Base-by-base conservation (phyloP, 2,329 filamentous ascomycete species). In the Microcyclosporella mali region DNA sequence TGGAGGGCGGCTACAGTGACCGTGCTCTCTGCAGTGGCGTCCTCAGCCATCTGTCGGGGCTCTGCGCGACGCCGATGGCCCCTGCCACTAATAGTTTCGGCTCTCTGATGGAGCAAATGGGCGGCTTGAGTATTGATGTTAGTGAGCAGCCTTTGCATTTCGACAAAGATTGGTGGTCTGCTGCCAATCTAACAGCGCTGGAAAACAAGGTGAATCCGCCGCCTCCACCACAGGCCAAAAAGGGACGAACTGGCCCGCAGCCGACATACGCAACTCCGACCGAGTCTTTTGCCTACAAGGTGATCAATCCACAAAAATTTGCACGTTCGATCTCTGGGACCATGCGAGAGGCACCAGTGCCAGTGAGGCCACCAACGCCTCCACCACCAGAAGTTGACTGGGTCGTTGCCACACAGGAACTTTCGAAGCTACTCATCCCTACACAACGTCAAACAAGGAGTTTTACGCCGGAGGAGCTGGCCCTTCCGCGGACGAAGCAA, bases 1-100 rank as follows among this genome's bases (percentile, higher is more conserved):
- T 98, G 16, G 92, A 98, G 66, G 92, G 92, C 25, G 92, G 92
- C 0, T 98, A 98, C 61, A 95, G 89, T 61, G 87, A 98, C 65
- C 80, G 89, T 45, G 92, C 92, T 7, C 69, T 98, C 37, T 84
- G 78, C 40, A 95, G 88, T 27, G 92, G 92, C 33, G 82, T 95
- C 2, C 69, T 95, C 45, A 94, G 89, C 62, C 92, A 98, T 65
- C 64, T 98, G 14, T 87, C 85, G 54, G 92, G 90, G 4, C 74
- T 98, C 30, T 81, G 80, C 46, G 51, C 43, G 15, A 42, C 38
- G 39, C 50, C 46, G 28, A 37, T 48, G 25, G 35, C 37, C 4
- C n/a, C 38, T 11, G 11, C 41, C 18, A 40, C 41, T 10, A 32
- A 43, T 18, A 50, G 25, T 19, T 28, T 45, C 6, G 45, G 44